Conservation (phyloP, 208 protist genomes). For the Trypanosoma conorhini region DNA sequence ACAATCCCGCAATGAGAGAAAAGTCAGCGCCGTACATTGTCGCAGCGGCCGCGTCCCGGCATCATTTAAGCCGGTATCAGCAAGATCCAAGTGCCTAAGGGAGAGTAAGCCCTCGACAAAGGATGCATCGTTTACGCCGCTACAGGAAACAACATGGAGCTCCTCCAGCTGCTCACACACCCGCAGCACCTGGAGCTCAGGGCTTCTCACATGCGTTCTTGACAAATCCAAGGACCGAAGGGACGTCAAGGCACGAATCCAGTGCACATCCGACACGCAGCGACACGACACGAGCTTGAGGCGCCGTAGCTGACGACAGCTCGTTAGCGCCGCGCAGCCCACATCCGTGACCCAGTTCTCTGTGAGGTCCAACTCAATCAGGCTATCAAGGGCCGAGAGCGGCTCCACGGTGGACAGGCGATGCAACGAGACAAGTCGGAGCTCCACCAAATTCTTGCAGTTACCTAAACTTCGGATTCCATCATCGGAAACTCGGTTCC, state of each 20-base stretch:
- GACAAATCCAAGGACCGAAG: constrained; percentile 46
- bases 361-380: constrained; percentile 52
- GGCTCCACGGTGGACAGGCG: constrained; percentile 44
- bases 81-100: constrained; percentile 49
- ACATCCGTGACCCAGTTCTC: constrained; percentile 51
- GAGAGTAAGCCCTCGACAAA: constrained; percentile 36
- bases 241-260: constrained; percentile 25
- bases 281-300: constrained; percentile 35
- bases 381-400: constrained; percentile 36
- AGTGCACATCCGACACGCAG: constrained; percentile 29
- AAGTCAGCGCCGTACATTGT: constrained; percentile 32
- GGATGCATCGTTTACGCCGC: constrained; percentile 28
- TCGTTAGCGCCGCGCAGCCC: constrained; percentile 19
- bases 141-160: constrained; percentile 52
- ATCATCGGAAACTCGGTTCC: constrained; percentile 50
- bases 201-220: constrained; percentile 38
- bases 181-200: constrained; percentile 27
- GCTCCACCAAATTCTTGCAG: constrained; percentile 47
- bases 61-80: constrained; percentile 44
- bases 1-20: constrained; percentile 57
- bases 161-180: constrained; percentile 45
- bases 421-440: constrained; percentile 59
- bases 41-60: constrained; percentile 24
- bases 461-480: constrained; percentile 47
- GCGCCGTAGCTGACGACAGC: constrained; percentile 20